Conservation (phyloP, 106 monocot species). For the Phalaenopsis equestris region DNA sequence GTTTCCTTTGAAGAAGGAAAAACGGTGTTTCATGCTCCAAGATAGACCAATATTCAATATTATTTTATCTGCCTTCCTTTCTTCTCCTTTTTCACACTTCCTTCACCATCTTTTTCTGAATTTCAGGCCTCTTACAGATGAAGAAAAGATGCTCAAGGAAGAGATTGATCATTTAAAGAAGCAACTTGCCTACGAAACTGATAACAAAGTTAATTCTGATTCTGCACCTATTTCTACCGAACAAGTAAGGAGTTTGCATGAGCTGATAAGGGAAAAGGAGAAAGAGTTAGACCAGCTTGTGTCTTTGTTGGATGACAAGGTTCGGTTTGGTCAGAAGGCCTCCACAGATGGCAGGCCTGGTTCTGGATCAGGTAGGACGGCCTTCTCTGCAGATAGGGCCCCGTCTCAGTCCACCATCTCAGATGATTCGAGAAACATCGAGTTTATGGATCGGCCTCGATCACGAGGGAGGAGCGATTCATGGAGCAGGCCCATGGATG, state of each 20-base stretch:
- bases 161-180: conserved; percentile 60
- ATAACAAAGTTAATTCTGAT: conserved; percentile 13
- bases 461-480: conserved; percentile 61
- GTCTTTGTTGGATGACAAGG: conserved; percentile 65
- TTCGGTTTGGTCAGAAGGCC: conserved; percentile 60
- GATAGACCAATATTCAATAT: no score
- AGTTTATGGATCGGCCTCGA: conserved; percentile 58
- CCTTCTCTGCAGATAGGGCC: conserved; percentile 32
- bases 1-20: neutral
- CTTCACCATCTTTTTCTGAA: neutral
- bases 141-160: conserved; percentile 68
- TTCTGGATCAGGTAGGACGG: conserved; percentile 51
- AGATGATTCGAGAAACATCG: conserved; percentile 46
- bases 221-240: conserved; percentile 26
- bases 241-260: conserved; percentile 18
- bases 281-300: conserved; percentile 54
- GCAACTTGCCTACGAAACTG: conserved; percentile 24
- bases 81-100: neutral
- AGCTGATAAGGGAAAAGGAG: conserved; percentile 41
- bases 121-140: conserved; percentile 69
- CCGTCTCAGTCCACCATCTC: conserved; percentile 40
- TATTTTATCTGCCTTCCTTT: neutral
- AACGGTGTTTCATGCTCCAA: no score
- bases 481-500: conserved; percentile 37
- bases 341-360: conserved; percentile 36